Base-by-base conservation (phyloP, 495 filamentous ascomycete species). In the Trichoderma asperelloides region DNA sequence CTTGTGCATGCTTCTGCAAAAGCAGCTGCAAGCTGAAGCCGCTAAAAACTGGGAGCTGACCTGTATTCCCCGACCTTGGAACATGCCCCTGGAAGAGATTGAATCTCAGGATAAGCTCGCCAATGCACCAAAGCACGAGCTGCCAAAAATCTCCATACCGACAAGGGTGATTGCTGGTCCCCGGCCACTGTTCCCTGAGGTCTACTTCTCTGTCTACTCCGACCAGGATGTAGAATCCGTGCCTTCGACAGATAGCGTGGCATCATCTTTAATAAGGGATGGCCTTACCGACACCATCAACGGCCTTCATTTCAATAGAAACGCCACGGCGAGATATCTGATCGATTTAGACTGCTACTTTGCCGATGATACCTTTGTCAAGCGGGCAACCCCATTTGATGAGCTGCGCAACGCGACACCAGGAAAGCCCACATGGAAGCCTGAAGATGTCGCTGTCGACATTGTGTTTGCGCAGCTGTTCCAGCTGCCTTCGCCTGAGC, bases 291-390 rank as follows among this genome's bases (percentile, higher is more conserved):
- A 99, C 74, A 97, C 93, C 0, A 96, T 98, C 75, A 96, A 97
- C 73, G 87, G 90, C 18, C 82, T 99, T 18, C 88, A 97, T 77
- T 96, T 90, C 80, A 99, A 98, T 74, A 89, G 95, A 63, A 89
- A 90, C 69, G 85, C 88, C 5, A 89, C 90, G 0, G 93, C 95
- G 64, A 92, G 92, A 66, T 93, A 90, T 70, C 79, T 99, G 30
- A 95, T 97, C 67, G 93, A 98, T 73, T 81, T 97, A 39, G 96
- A 98, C 74, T 96, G 91, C 76, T 99, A 93, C 77, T 99, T 95
- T 78, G 83, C 92, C 1, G 83, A 88, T 6, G 82, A 88, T 62
- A 96, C 89, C 3, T 99, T 99, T 74, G 88, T 96, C 67, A 93
- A 95, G 76, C 87, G 96, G 65, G 93, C 91, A 3, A 97, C 91